Conservation (phyloP, 225 moss, liverwort and hornwort genomes). For the Polytrichum formosum region DNA sequence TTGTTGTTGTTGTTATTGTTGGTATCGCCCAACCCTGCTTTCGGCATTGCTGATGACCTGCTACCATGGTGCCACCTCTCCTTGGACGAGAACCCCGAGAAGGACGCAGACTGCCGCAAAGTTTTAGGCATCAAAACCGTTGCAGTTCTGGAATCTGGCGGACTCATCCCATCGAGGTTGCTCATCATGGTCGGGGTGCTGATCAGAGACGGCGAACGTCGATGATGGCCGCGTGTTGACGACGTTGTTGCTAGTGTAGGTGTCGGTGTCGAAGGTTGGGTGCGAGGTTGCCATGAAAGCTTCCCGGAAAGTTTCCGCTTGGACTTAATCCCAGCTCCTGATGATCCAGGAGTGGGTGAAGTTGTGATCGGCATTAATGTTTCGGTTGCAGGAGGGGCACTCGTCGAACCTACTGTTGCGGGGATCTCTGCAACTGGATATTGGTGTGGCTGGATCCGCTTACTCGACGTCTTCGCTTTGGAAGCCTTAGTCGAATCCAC, state of each 20-base stretch:
- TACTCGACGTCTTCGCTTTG: no score
- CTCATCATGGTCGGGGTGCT: slow-evolving; percentile 24
- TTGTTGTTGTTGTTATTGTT: not conserved
- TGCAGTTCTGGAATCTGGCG: slow-evolving; percentile 16
- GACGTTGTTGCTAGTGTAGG: slow-evolving; percentile 1
- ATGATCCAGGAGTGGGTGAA: not conserved
- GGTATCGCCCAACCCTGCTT: no score
- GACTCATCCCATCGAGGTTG: slow-evolving; percentile 11
- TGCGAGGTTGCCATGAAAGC: slow-evolving; percentile 50
- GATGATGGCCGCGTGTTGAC: slow-evolving; percentile 7
- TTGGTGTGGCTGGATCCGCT: not conserved
- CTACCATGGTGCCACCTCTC: slow-evolving; percentile 18
- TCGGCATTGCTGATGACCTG: not conserved
- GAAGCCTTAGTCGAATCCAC: no score
- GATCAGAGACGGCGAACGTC: slow-evolving; percentile 34
- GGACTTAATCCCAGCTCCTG: slow-evolving; percentile 3
- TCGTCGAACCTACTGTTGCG: not conserved
- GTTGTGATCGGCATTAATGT: no score
- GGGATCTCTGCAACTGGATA: not conserved
- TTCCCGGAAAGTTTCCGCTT: slow-evolving; percentile 33
- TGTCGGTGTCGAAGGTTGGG: slow-evolving; percentile 26
- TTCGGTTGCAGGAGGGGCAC: no score
- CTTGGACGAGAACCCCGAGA: slow-evolving; percentile 42
- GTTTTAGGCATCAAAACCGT: slow-evolving; percentile 6
- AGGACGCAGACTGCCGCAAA: slow-evolving; percentile 46